phyloP scores from a whole-genome alignment of 371 early-diverging fungal species.

The Saksenaea vasiformis region DNA sequence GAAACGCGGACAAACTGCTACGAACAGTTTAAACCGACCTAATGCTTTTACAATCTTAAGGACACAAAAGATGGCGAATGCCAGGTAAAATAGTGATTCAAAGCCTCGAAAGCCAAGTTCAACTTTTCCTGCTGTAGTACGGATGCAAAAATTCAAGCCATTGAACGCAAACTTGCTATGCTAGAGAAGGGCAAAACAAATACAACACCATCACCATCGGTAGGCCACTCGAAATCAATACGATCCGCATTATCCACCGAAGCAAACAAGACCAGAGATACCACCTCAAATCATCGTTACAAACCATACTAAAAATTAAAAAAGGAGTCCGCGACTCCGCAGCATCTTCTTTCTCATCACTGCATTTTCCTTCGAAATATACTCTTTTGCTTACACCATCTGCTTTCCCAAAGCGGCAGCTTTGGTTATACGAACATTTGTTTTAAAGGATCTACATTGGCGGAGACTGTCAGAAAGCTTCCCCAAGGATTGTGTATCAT shows the following conservation, averaged over 20 bases:
- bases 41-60: slow-evolving; percentile 39
- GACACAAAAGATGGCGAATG: slow-evolving; percentile 46
- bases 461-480: too few species aligned
- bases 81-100: slow-evolving; percentile 38
- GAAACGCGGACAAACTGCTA: slow-evolving; percentile 17
- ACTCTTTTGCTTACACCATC: too few species aligned
- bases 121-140: slow-evolving; percentile 36
- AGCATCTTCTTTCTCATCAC: background rate
- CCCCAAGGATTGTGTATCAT: too few species aligned
- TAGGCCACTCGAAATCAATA: background rate
- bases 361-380: background rate
- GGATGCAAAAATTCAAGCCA: slow-evolving; percentile 63
- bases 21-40: slow-evolving; percentile 22
- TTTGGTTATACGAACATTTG: too few species aligned
- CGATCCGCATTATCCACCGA: slow-evolving; percentile 4
- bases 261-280: background rate
- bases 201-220: slow-evolving; percentile 56
- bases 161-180: slow-evolving; percentile 62
- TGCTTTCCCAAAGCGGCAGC: too few species aligned
- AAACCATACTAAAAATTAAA: background rate
- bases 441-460: too few species aligned
- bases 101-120: too few species aligned
- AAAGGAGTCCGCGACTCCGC: background rate
- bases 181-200: slow-evolving; percentile 27
- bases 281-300: background rate